Base-by-base conservation (phyloP, 257 asterid genomes). In the Nicotiana tabacum region DNA sequence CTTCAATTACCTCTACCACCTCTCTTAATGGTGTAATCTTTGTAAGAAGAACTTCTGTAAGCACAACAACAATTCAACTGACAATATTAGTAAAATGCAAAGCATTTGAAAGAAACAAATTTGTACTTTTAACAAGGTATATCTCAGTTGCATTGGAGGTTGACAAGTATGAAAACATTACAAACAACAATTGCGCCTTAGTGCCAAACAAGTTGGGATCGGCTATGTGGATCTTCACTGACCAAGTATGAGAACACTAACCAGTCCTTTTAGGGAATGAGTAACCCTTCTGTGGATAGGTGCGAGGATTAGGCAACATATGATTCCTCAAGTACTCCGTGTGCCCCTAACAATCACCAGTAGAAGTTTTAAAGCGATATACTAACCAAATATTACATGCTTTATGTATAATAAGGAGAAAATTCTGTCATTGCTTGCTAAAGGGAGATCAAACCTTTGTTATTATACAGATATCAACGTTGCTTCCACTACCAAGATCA, bases 401-500 rank as follows among this genome's bases (percentile, higher is more conserved):
- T 46, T 11, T 16, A 43, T 43, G 78, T 5, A 43, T 70, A 3
- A 21, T 2, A 43, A 21, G 58, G 11, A 43, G 58, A 70, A 70
- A 43, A 43, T 43, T 4, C n/a, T 70, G 78, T 21, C 78, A 21
- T 11, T 70, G 33, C 21, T 70, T 43, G 58, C 60, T 70, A 5
- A 29, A 55, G 55, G 35, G 33, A 33, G 43, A 24, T 62, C 88
- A 55, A 37, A 95, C 98, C 98, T 94, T 92, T 77, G 98, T 92
- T 82, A 94, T 87, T 3, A 95, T 93, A 79, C 99, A 95, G 84
- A 94, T 86, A 81, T 94, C 99, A 0, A 95, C 99, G 13, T 95
- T 95, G 88, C 99, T 95, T 86, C 98, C 99, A 91, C 99, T 95
- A 86, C 99, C 98, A 89, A 95, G 88, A 85, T 94, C 99, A 56